Percentiles rank a stretch among this genome's conserved stretches.
phyloP scores from a whole-genome alignment of 2,329 filamentous ascomycete genomes.

The Phialophora tarda region DNA sequence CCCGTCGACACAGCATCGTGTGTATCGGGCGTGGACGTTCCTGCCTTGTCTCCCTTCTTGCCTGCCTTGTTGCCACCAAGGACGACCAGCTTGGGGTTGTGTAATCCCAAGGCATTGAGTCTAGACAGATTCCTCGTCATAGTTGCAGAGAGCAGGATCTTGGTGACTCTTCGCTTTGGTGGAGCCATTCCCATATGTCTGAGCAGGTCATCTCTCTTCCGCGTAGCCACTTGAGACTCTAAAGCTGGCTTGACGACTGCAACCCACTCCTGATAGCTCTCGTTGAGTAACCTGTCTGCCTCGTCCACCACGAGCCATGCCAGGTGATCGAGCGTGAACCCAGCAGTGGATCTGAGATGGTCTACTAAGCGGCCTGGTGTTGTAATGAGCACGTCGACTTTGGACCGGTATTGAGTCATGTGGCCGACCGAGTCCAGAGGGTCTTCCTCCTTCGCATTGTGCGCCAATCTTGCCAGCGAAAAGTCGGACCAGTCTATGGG shows the following conservation, averaged over 20 bases:
- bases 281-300: slow-evolving; percentile 86
- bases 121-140: slow-evolving; percentile 90
- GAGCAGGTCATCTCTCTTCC: slow-evolving; percentile 78
- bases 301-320: slow-evolving; percentile 92
- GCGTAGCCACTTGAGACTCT: slow-evolving; percentile 91
- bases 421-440: slow-evolving; percentile 61
- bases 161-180: slow-evolving; percentile 66
- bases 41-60: not conserved
- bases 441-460: slow-evolving; percentile 50
- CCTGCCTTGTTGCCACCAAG: slow-evolving; percentile 14
- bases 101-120: slow-evolving; percentile 75
- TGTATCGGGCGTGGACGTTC: not conserved
- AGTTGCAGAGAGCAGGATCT: slow-evolving; percentile 91
- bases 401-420: slow-evolving; percentile 69
- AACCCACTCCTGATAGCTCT: slow-evolving; percentile 93
- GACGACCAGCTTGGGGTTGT: slow-evolving; percentile 68
- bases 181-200: slow-evolving; percentile 75
- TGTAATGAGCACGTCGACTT: slow-evolving; percentile 88
- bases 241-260: slow-evolving; percentile 68
- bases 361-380: slow-evolving; percentile 92
- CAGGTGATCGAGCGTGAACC: slow-evolving; percentile 75
- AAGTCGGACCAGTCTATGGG: slow-evolving; percentile 56
- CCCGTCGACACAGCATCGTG: slow-evolving; percentile 39
- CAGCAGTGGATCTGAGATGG: slow-evolving; percentile 91
- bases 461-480: slow-evolving; percentile 53